phyloP scores from a whole-genome alignment of 768 basidiomycete species.

The Clathrus columnatus region DNA sequence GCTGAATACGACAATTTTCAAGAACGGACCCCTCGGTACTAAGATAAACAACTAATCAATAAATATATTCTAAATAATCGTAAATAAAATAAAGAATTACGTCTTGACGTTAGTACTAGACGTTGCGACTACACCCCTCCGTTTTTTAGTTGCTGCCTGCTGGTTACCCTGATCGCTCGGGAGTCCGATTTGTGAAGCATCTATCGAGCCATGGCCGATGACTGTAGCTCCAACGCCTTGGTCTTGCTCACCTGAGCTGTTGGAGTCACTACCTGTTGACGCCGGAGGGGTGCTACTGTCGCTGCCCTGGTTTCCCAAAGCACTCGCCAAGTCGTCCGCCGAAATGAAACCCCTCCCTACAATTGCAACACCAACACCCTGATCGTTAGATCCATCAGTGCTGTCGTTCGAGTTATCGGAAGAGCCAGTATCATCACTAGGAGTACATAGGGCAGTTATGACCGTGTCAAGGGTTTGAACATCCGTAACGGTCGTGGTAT shows the following conservation, averaged over 20 bases:
- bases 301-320: too few species aligned
- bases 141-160: not conserved
- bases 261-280: not conserved
- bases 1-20: not conserved
- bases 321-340: too few species aligned
- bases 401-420: not conserved
- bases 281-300: too few species aligned
- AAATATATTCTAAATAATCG: not conserved
- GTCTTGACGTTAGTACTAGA: not conserved
- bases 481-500: slow-evolving; percentile 38
- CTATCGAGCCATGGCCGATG: too few species aligned
- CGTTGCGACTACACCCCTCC: not conserved
- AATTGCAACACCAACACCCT: not conserved
- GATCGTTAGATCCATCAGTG: not conserved
- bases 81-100: not conserved
- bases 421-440: not conserved
- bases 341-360: not conserved
- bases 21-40: not conserved
- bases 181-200: too few species aligned
- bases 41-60: not conserved
- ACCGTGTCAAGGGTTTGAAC: slow-evolving; percentile 36
- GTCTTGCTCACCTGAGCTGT: not conserved
- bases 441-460: not conserved
- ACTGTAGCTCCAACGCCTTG: not conserved
- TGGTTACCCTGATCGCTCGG: too few species aligned